Base-by-base conservation (phyloP, 352 stramenopile genomes). In the Globisporangium emineosum region DNA sequence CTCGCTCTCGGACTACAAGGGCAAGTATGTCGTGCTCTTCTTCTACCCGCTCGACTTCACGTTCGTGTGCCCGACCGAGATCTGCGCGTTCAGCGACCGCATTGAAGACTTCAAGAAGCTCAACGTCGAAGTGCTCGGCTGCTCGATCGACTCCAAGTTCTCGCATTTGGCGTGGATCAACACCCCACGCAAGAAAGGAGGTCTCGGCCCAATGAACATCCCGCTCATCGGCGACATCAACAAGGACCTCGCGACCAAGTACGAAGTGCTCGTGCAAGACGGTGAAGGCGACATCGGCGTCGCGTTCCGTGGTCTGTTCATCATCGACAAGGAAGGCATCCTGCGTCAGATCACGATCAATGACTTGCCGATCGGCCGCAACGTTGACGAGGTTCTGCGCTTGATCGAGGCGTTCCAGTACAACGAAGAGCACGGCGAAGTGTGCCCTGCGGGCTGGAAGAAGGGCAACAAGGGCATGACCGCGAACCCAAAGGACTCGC, bases 371-470 rank as follows among this genome's bases (percentile, higher is more conserved):
- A 81, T 97, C 19, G 90, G 90, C 56, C 83, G 90, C 64, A 96
- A 86, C 66, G 90, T 97, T 29, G 91, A 98, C 76, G 92, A 98
- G 64, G 86, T 91, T 30, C 68, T 98, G 60, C 88, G 93, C 51
- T 75, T 98, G n/a, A 67, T 98, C 7, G 77, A 97, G 66, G 93
- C 91, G 5, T 96, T 98, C 81, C 86, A 98, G 74, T 98, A 93
- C 75, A 73, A 86, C 55, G 92, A 93, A 30, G 81, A 97, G 71
- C 88, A 97, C 74, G 90, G 89, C 55, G 91, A 97, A 59, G 84
- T 93, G 54, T 98, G 91, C 73, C 92, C 90, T 8, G 90, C 90
- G n/a, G 82, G 82, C 62, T 97, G 91, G 93, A 97, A 96, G 70
- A 94, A 94, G 71, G 93, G 90, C 57, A 76, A 79, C 49, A 88